These are phyloP conservation scores for Scutellaria galericulata DNA, from an alignment of 257 asterid species.

Conservation along the genomic window DNA sequence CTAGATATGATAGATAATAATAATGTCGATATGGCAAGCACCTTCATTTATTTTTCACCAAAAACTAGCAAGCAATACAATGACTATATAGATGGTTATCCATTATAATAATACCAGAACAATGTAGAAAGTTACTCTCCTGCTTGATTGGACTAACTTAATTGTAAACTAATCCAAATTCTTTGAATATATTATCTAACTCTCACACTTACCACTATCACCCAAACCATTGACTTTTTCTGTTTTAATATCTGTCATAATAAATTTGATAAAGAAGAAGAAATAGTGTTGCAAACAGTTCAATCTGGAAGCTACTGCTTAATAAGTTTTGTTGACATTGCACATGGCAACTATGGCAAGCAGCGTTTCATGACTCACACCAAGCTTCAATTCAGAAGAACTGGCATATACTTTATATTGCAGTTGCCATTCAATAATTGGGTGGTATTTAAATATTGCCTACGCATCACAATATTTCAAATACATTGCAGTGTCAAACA, in stretches of 20 bases:
- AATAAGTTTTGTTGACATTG: not conserved
- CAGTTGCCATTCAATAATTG: not conserved
- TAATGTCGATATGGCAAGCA: not conserved
- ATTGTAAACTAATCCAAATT: not conserved
- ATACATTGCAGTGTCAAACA: too few species aligned
- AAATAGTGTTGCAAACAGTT: not conserved
- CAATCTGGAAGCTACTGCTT: not conserved
- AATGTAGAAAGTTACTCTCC: not conserved
- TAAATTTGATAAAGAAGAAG: not conserved
- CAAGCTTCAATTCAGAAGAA: not conserved
- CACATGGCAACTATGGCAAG: conserved; percentile 11
- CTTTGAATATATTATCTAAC: not conserved
- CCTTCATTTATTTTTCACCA: conserved; percentile 3
- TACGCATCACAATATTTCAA: too few species aligned
- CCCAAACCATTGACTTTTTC: not conserved
- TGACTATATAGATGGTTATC: not conserved
- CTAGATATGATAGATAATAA: not conserved
- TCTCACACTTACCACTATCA: too few species aligned
- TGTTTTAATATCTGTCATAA: not conserved
- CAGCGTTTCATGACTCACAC: not conserved
- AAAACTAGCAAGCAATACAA: conserved; percentile 1
- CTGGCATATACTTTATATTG: too few species aligned
- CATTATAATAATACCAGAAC: not conserved
- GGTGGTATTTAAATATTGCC: not conserved
- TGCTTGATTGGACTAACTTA: not conserved